phyloP scores from a whole-genome alignment of 805 yeast genomes.

The Kazachstania africana region DNA sequence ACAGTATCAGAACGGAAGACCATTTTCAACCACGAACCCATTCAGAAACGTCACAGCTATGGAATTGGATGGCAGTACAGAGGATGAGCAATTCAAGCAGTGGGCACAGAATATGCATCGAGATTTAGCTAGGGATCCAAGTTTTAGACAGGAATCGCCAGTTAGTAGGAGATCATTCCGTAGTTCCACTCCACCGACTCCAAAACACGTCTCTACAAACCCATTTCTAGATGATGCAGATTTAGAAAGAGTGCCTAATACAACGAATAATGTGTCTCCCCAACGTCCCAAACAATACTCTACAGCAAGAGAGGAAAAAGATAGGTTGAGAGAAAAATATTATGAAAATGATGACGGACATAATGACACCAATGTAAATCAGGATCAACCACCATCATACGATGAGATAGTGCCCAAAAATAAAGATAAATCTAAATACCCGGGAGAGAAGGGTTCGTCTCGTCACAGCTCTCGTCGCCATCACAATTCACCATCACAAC shows the following conservation, averaged over 20 bases:
- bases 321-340: constrained; percentile 23
- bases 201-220: constrained; percentile 21
- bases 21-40: constrained; percentile 60
- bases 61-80: constrained; percentile 19
- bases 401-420: constrained; percentile 29
- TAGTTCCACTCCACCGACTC: constrained; percentile 28
- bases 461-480: constrained; percentile 4
- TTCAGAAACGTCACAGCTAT: constrained; percentile 38
- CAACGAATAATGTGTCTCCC: not conserved
- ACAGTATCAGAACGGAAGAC: constrained; percentile 23
- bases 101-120: constrained; percentile 36
- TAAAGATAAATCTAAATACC: constrained; percentile 4
- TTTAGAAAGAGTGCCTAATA: not conserved
- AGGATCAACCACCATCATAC: constrained; percentile 14
- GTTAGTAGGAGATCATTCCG: constrained; percentile 5
- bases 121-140: constrained; percentile 12
- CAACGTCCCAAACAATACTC: constrained; percentile 24
- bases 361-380: not conserved
- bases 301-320: constrained; percentile 23
- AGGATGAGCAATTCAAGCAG: constrained; percentile 35
- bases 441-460: constrained; percentile 7
- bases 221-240: constrained; percentile 25
- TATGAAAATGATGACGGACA: constrained; percentile 6
- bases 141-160: constrained; percentile 4
- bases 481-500: constrained; percentile 2